Base-by-base conservation (phyloP, 148 eudicot genomes). In the Polygonum maritimum region DNA sequence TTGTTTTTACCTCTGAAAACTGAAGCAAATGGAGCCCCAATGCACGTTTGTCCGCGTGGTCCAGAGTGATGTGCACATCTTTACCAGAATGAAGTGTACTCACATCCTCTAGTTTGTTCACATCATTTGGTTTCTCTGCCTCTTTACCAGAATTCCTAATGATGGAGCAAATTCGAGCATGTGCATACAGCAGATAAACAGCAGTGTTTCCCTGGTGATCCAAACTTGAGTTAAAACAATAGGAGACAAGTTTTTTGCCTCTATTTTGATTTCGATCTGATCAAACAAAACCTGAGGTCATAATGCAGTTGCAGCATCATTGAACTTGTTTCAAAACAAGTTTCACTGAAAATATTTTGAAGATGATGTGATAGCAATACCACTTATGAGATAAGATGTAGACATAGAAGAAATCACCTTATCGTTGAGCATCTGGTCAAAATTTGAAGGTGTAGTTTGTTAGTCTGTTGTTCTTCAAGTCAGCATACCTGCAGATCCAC, bases 131-230 rank as follows among this genome's bases (percentile, higher is more conserved):
- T 60, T 89, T 89, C 81, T 92, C 94, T 26, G 89, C 78, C 33
- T 90, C 90, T 89, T 88, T 91, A 79, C 97, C 96, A 76, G 97
- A 95, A 81, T 92, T 95, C 83, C 91, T 82, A 79, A 95, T 95
- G 58, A 95, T 95, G 40, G 99, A 92, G 86, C 96, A 89, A 70
- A 95, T 90, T 74, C 97, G 93, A 79, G 99, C 99, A 87, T 92
- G 92, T 31, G 97, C 94, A 85, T 95, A 95, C 48, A 90, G 87
- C 84, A 94, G 78, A 82, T 94, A 94, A n/a, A 94, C 96, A 48
- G 98, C 98, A 70, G 98, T 95, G 77, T 95, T 90, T 81, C 99
- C 99, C 99, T 95, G 89, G n/a, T 73, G 73, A 72, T 76, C 74
- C 58, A 74, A 58, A 80, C 3, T 57, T 18, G 7, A 19, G 75